Evolutionary conservation across 805 yeast genomes (phyloP), one percentile per base, ranked within the genome.

Genomic region (Starmerella kuoi): DNA sequence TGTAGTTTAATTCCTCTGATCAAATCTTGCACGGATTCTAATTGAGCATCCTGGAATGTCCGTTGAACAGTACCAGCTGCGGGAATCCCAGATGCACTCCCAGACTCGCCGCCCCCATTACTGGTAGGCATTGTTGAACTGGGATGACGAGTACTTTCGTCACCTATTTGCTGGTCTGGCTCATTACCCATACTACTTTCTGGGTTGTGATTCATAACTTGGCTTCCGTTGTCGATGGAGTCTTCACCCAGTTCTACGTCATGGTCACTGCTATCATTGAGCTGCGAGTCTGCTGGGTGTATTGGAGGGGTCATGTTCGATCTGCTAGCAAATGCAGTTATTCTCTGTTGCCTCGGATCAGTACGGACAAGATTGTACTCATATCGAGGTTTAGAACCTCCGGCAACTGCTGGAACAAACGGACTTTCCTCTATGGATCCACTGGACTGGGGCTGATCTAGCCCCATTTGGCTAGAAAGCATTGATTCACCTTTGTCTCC

Each of bases 291-390:
- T n/a, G n/a, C n/a, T n/a, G n/a, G n/a, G n/a, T n/a, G n/a, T 9
- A 25, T 25, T 11, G 9, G 12, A 14, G 9, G 12, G 14, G 9
- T 14, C 12, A 25, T 11, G 33, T 9, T 11, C 6, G 23, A 7
- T 32, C 21, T 7, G 23, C 20, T 7, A 6, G 37, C 35, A 40
- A 61, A 64, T 1, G 68, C 52, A 0, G 74, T 66, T 20, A 77
- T 57, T 23, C 70, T 74, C 2, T 72, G 60, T 53, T 84, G 94
- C 44, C 62, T 66, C 2, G 76, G 69, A 55, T 82, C 91, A 0
- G 84, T 79, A 46, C 94, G 62, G 2, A 81, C 85, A 51, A 80
- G 57, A 42, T 76, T 73, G 52, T 78, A 71, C 50, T 79, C 91
- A 51, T 73, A 74, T 1, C 44, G 36, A 1, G 50, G 40, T 20